Percentiles rank a stretch among this genome's conserved stretches.
phyloP scores from a whole-genome alignment of 2,329 filamentous ascomycete genomes.

The Aspergillus sp. region DNA sequence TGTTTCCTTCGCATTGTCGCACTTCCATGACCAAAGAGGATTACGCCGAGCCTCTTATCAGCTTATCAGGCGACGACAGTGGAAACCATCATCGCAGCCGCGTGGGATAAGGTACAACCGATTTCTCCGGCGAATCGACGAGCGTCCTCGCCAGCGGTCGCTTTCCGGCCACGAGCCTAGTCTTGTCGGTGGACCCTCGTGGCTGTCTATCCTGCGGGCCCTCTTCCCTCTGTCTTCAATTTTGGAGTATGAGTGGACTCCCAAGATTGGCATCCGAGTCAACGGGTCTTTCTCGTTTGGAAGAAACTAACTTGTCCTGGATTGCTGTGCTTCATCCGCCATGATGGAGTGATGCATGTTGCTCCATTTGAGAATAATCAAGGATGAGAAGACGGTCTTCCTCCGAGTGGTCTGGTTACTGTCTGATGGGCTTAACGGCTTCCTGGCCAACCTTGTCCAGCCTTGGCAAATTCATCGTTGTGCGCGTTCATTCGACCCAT shows the following conservation, averaged over 20 bases:
- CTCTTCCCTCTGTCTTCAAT: slow-evolving; percentile 12
- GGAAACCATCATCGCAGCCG: slow-evolving; percentile 12
- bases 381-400: not conserved
- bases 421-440: slow-evolving; percentile 12
- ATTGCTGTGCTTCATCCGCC: slow-evolving; percentile 1
- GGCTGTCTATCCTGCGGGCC: slow-evolving; percentile 24
- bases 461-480: slow-evolving; percentile 17
- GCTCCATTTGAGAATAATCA: not conserved
- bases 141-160: slow-evolving; percentile 1
- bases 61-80: slow-evolving; percentile 13
- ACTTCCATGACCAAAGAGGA: slow-evolving; percentile 8
- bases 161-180: slow-evolving; percentile 22
- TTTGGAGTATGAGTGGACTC: slow-evolving; percentile 8
- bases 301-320: slow-evolving; percentile 11
- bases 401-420: slow-evolving; percentile 6
- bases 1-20: not conserved
- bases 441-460: slow-evolving; percentile 18
- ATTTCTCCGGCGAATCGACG: not conserved
- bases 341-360: not conserved
- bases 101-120: slow-evolving; percentile 16
- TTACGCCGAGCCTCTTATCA: slow-evolving; percentile 16
- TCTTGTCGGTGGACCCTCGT: slow-evolving; percentile 21
- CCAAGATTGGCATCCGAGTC: not conserved
- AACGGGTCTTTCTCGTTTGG: not conserved
- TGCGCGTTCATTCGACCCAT: slow-evolving; percentile 10